Base-by-base conservation (phyloP, 192 early-diverging fungal genomes). In the Rhizoclosmatium sp. region DNA sequence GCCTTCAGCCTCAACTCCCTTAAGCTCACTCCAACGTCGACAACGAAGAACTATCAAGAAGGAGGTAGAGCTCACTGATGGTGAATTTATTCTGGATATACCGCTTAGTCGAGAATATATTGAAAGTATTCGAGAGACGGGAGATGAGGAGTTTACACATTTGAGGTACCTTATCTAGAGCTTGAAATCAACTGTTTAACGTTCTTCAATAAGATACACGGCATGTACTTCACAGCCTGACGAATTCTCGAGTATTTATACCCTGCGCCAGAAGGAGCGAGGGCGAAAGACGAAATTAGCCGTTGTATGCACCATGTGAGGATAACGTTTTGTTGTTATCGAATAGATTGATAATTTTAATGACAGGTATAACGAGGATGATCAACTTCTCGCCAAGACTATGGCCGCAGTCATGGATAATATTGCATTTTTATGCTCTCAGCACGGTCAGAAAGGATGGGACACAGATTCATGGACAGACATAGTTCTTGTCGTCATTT, bases 401-500 rank as follows among this genome's bases (percentile, higher is more conserved):
- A 87, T 89, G 87, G 83, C 82, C 45, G 90, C 90, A 47, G 85
- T 92, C 46, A 86, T 89, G 83, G 89, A 88, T 72, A 93, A 93
- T 79, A 90, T 93, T 80, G 87, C 88, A 21, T 87, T 91, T 70
- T 76, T 93, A 3, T 90, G 89, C 78, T 82, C 87, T 19, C 83
- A 85, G 14, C 74, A 82, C 46, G 44, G 44, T 68, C 31, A 14
- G 23, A 68, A 46, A 91, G 88, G 65, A 80, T 92, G 90, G 90
- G 92, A 89, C n/a, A 77, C 83, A 14, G 86, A 90, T 61, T 82
- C 88, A 10, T 93, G 93, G 93, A 85, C 92, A 83, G 92, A 93
- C 64, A 87, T 93, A 69, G 91, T 93, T 23, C 89, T 93, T 0
- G 84, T 82, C 39, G 88, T 93, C 71, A 93, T 95, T 5, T 90